Conservation (phyloP, 164 flowering plant genomes). For the Tetracentron sinense region DNA sequence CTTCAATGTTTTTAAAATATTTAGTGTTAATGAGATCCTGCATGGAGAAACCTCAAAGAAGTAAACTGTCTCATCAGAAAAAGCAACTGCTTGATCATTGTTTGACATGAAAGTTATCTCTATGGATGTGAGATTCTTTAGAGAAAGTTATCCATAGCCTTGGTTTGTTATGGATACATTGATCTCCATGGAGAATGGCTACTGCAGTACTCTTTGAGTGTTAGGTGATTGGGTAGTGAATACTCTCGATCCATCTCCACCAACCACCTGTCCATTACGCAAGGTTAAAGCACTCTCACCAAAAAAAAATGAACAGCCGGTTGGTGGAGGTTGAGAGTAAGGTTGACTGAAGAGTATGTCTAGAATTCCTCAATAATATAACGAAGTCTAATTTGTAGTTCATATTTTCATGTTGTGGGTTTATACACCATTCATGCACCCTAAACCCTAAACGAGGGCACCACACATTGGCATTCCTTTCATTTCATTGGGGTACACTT, state of each 20-base stretch:
- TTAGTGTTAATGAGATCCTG: constrained; percentile 8
- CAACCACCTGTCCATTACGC: too few relatives aligned
- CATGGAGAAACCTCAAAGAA: constrained; percentile 24
- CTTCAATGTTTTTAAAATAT: constrained; percentile 30
- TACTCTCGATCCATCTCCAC: neutral
- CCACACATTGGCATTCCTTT: too few relatives aligned
- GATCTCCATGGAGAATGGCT: constrained; percentile 18
- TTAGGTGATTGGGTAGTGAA: neutral
- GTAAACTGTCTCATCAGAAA: constrained; percentile 42
- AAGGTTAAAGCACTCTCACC: too few relatives aligned
- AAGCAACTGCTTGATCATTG: constrained; percentile 40
- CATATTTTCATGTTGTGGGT: too few relatives aligned
- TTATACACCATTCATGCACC: too few relatives aligned
- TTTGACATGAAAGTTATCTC: constrained; percentile 39
- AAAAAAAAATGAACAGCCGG: too few relatives aligned
- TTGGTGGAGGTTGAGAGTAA: too few relatives aligned
- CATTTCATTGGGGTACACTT: too few relatives aligned
- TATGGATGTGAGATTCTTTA: constrained; percentile 28
- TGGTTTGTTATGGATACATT: constrained; percentile 17
- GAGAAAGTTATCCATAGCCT: constrained; percentile 35
- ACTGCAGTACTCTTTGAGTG: neutral
- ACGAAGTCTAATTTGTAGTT: too few relatives aligned
- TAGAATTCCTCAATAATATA: too few relatives aligned
- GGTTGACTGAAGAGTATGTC: too few relatives aligned
- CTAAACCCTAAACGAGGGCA: too few relatives aligned